Evolutionary conservation across 805 yeast genomes (phyloP), one percentile per base, ranked within the genome.

Genomic region (Yarrowia deformans): DNA sequence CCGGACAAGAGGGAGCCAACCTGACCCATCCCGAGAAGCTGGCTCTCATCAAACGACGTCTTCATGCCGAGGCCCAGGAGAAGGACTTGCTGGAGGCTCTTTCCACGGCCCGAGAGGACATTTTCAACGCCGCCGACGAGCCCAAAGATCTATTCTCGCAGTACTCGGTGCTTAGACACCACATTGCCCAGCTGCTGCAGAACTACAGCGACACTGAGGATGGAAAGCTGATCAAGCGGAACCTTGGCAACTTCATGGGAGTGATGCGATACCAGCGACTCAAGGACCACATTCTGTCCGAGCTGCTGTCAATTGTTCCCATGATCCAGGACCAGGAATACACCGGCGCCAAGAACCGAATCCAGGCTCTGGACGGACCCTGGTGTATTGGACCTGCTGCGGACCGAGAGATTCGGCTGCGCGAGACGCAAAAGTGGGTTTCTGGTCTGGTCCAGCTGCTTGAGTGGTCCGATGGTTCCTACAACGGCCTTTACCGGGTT

Each of bases 21-120:
- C 42, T 43, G 34, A 13, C 52, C 39, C 66, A 34, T 19, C 66
- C 13, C 14, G 66, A 45, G 42, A 43, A 45, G 42, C 52, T 60
- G 52, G 66, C 66, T 8, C 18, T 60, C 52, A 60, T 60, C 42
- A 60, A 60, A 42, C 66, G 66, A 19, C 52, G 52, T 3, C 66
- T 43, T 10, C 52, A 60, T 13, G 43, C 50, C 34, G 66, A 32
- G 52, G 40, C 52, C 19, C 42, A 45, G 34, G 32, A 45, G 8
- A 60, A 45, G 42, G 66, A 60, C 52, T 18, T 34, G 18, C 42
- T n/a, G 13, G 66, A 60, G 42, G 66, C 66, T 6, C 39, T 32
- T 42, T 18, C 32, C 3, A 8, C 46, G 19, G 18, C n/a, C 52
- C 52, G 35, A 13, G 50, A 43, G 19, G 48, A 60, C 52, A 34